A percentile compares a stretch with the other conserved stretches of the same genome.
Evolutionary conservation across 768 basidiomycete species (phyloP).

Genomic region (Lactarius evosmus): DNA sequence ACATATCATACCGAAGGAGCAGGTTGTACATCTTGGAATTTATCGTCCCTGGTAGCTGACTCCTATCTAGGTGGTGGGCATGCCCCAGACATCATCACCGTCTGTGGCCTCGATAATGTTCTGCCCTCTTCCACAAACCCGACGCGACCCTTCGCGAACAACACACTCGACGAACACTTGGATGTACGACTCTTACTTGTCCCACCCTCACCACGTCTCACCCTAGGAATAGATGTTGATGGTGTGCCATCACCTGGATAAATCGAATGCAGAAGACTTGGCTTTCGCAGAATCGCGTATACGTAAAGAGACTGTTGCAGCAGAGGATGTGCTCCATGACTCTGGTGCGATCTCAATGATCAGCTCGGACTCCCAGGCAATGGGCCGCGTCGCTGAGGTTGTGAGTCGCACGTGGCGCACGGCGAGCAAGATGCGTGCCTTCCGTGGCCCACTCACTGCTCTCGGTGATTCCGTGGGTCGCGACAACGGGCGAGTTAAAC

Average conservation of each 20-base stretch:
- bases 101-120: slow-evolving; percentile 85
- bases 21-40: slow-evolving; percentile 42
- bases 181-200: slow-evolving; percentile 56
- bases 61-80: slow-evolving; percentile 73
- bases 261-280: slow-evolving; percentile 87
- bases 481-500: slow-evolving; percentile 90
- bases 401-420: slow-evolving; percentile 92
- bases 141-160: slow-evolving; percentile 84
- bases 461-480: slow-evolving; percentile 66
- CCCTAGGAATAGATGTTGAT: slow-evolving; percentile 78
- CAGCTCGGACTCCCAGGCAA: slow-evolving; percentile 94
- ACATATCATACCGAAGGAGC: slow-evolving; percentile 98
- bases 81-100: slow-evolving; percentile 98
- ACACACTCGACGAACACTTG: slow-evolving; percentile 95
- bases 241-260: slow-evolving; percentile 98
- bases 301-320: slow-evolving; percentile 93
- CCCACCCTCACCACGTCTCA: slow-evolving; percentile 10
- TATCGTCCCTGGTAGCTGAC: background rate
- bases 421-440: slow-evolving; percentile 87
- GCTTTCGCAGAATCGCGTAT: slow-evolving; percentile 97
- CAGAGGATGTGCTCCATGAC: slow-evolving; percentile 94
- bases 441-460: slow-evolving; percentile 65
- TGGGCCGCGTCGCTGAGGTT: slow-evolving; percentile 98
- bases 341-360: slow-evolving; percentile 95
- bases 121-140: slow-evolving; percentile 97